phyloP scores from a whole-genome alignment of 768 basidiomycete species.

The Podaxis sp. region DNA sequence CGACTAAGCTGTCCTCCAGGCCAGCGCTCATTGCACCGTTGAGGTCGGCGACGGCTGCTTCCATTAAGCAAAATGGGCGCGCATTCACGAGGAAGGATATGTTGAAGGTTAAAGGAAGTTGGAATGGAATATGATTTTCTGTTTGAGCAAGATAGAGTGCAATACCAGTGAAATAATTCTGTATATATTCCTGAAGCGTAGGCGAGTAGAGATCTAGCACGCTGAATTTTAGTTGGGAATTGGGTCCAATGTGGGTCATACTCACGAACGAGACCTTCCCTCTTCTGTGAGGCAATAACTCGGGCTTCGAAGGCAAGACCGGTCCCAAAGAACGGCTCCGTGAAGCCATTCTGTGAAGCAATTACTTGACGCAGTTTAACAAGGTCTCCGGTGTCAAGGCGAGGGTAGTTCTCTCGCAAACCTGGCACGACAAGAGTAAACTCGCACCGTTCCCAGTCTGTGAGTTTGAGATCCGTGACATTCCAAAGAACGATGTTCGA shows the following conservation, averaged over 20 bases:
- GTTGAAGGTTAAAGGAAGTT: conserved; percentile 42
- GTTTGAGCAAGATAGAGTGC: conserved; percentile 34
- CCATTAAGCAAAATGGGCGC: conserved; percentile 40
- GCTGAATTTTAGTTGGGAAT: background rate
- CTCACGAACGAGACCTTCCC: conserved; percentile 47
- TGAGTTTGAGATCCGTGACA: conserved; percentile 2
- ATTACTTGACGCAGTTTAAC: conserved; percentile 35
- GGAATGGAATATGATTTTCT: conserved; percentile 36
- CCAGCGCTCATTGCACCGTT: background rate
- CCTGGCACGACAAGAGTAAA: conserved; percentile 7
- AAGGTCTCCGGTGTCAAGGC: conserved; percentile 36
- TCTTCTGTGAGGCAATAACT: conserved; percentile 39
- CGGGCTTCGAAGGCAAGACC: conserved; percentile 44
- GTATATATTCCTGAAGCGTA: conserved; percentile 38
- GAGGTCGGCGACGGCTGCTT: conserved; percentile 30
- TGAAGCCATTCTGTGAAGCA: conserved; percentile 10
- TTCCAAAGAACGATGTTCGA: conserved; percentile 26
- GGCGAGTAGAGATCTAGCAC: conserved; percentile 37
- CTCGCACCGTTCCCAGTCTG: background rate
- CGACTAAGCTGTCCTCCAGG: conserved; percentile 26
- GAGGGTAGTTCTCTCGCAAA: conserved; percentile 27
- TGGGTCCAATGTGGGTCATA: conserved; percentile 14
- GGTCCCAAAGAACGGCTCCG: conserved; percentile 24
- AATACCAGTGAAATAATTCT: conserved; percentile 35
- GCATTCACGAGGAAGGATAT: conserved; percentile 48